Conservation (phyloP, 179 eudicot genomes). For the Dionaea muscipula region DNA sequence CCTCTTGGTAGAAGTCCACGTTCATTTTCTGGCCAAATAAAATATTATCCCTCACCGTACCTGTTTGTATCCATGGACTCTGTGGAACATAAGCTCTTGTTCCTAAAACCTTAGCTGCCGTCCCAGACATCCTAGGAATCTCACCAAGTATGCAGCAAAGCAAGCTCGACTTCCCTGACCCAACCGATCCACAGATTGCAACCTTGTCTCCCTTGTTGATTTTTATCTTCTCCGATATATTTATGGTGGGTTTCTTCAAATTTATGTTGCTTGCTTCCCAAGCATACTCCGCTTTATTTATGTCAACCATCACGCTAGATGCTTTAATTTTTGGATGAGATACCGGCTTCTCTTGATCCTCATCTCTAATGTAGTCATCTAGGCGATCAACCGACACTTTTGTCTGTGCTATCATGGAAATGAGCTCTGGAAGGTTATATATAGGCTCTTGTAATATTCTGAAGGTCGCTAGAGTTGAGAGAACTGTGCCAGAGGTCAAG, state of each 20-base stretch:
- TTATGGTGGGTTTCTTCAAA: slow-evolving; percentile 31
- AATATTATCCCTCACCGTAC: slow-evolving; percentile 71
- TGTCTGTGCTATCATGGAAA: slow-evolving; percentile 75
- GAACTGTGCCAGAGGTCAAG: slow-evolving; percentile 62
- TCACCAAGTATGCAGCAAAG: slow-evolving; percentile 76
- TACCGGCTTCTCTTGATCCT: slow-evolving; percentile 27
- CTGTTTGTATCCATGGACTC: slow-evolving; percentile 90
- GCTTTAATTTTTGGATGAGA: slow-evolving; percentile 18
- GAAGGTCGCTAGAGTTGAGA: slow-evolving; percentile 87
- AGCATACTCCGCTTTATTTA: slow-evolving; percentile 56
- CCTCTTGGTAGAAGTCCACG: slow-evolving; percentile 44
- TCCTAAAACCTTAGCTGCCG: slow-evolving; percentile 51
- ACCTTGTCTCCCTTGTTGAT: slow-evolving; percentile 59
- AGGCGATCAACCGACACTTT: slow-evolving; percentile 72
- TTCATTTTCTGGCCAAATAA: slow-evolving; percentile 73
- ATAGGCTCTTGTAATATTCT: slow-evolving; percentile 88
- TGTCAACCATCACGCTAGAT: slow-evolving; percentile 39
- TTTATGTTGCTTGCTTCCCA: slow-evolving; percentile 38
- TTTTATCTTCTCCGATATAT: slow-evolving; percentile 31
- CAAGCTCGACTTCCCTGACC: slow-evolving; percentile 93
- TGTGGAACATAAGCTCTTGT: slow-evolving; percentile 80
- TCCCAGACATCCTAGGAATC: slow-evolving; percentile 59
- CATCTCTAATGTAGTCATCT: slow-evolving; percentile 37
- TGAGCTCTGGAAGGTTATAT: slow-evolving; percentile 73
- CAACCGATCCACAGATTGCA: slow-evolving; percentile 91